phyloP scores from a whole-genome alignment of 257 asterid species.

The Solanum appendiculatum region DNA sequence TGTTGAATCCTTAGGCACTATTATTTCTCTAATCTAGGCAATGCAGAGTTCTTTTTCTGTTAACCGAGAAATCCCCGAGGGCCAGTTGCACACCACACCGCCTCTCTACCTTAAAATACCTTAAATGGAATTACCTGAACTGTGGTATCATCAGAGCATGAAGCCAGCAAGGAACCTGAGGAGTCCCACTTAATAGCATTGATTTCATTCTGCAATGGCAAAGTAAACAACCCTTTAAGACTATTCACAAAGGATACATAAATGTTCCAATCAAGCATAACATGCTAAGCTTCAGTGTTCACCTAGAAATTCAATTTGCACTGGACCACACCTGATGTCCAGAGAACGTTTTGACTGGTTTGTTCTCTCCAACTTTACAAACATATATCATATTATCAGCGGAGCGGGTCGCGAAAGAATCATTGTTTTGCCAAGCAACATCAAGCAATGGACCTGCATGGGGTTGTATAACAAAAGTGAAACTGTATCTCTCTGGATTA shows the following conservation, averaged over 20 bases:
- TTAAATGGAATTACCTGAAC: slow-evolving; percentile 32
- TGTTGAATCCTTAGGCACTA: too few relatives aligned
- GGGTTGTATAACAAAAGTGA: too few relatives aligned
- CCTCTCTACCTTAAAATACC: background rate
- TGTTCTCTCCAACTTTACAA: too few relatives aligned
- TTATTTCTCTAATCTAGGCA: background rate
- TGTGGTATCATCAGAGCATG: slow-evolving; percentile 93
- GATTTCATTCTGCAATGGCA: slow-evolving; percentile 54
- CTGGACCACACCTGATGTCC: too few relatives aligned
- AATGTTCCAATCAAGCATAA: background rate
- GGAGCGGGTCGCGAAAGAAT: too few relatives aligned
- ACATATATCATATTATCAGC: too few relatives aligned
- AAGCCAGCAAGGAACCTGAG: slow-evolving; percentile 82
- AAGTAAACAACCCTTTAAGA: too few relatives aligned
- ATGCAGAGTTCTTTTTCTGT: background rate
- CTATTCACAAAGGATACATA: background rate
- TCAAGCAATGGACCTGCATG: too few relatives aligned
- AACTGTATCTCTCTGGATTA: too few relatives aligned
- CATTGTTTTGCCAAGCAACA: too few relatives aligned
- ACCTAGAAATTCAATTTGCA: too few relatives aligned
- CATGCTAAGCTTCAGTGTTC: background rate
- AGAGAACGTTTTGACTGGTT: too few relatives aligned
- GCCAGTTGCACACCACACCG: background rate
- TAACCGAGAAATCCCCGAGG: background rate
- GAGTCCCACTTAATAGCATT: slow-evolving; percentile 99